Percentiles rank a stretch among this genome's conserved stretches.
Conservation (phyloP, 495 filamentous ascomycete species). For the Cercophora scortea region DNA sequence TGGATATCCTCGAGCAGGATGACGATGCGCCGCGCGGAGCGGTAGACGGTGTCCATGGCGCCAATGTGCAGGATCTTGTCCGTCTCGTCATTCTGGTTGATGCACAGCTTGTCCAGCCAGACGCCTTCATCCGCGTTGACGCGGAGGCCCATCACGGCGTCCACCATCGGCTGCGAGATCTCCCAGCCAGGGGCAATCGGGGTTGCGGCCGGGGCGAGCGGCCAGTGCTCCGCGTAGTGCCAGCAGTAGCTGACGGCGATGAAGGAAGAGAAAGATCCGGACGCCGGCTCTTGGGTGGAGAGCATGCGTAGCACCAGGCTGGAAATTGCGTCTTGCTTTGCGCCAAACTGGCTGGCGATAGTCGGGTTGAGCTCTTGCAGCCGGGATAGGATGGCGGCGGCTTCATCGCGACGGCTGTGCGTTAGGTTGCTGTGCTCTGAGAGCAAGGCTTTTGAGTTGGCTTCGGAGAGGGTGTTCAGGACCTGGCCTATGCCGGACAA, state of each 20-base stretch:
- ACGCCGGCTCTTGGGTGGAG: background rate
- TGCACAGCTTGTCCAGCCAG: slow-evolving; percentile 28
- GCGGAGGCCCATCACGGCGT: slow-evolving; percentile 10
- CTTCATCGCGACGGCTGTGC: background rate
- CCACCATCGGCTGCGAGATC: slow-evolving; percentile 17
- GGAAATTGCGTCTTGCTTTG: slow-evolving; percentile 7
- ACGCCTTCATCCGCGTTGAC: slow-evolving; percentile 4
- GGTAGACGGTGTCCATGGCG: slow-evolving; percentile 22
- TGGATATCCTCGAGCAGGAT: slow-evolving; percentile 20
- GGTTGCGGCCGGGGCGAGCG: background rate
- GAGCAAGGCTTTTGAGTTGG: slow-evolving; percentile 4
- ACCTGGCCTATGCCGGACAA: slow-evolving; percentile 2
- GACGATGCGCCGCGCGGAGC: slow-evolving; percentile 8
- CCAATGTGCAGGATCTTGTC: slow-evolving; percentile 21
- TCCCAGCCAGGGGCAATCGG: slow-evolving; percentile 10
- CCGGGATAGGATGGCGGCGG: slow-evolving; percentile 6
- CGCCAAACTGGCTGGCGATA: slow-evolving; percentile 4
- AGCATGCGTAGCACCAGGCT: slow-evolving; percentile 12
- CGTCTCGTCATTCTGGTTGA: slow-evolving; percentile 18
- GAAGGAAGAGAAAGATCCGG: background rate
- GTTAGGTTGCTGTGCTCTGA: background rate
- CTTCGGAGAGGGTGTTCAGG: slow-evolving; percentile 1
- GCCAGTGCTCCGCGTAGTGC: slow-evolving; percentile 13
- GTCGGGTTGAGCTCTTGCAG: slow-evolving; percentile 10
- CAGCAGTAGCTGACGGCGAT: slow-evolving; percentile 21